Percentiles rank a stretch among this genome's conserved stretches.
phyloP scores from a whole-genome alignment of 2,329 filamentous ascomycete genomes.

The Pyrenochaeta sp. region DNA sequence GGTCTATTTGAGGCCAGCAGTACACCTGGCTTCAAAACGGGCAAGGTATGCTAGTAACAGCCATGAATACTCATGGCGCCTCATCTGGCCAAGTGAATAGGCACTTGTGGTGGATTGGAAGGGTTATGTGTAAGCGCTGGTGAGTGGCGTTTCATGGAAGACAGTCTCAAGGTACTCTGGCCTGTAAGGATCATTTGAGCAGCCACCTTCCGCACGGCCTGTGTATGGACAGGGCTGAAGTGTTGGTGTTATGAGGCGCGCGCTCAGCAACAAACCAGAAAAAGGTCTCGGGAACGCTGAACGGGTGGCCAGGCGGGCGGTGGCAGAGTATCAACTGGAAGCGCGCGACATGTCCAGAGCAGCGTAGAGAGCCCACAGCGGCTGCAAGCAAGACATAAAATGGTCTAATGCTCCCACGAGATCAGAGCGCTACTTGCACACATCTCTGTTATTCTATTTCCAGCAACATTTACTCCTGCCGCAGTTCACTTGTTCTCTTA shows the following conservation, averaged over 20 bases:
- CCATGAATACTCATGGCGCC: slow-evolving; percentile 31
- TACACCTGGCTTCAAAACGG: slow-evolving; percentile 29
- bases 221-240: slow-evolving; percentile 32
- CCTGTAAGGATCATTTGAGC: slow-evolving; percentile 41
- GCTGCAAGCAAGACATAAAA: slow-evolving; percentile 48
- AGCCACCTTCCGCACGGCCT: slow-evolving; percentile 37
- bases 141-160: slow-evolving; percentile 41
- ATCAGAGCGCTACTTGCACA: slow-evolving; percentile 34
- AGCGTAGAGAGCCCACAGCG: slow-evolving; percentile 43
- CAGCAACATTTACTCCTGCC: slow-evolving; percentile 23
- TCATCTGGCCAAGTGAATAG: slow-evolving; percentile 30
- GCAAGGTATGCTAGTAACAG: slow-evolving; percentile 26
- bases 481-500: slow-evolving; percentile 21
- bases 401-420: slow-evolving; percentile 36
- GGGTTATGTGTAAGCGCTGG: slow-evolving; percentile 42
- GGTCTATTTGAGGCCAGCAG: slow-evolving; percentile 24
- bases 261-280: slow-evolving; percentile 44
- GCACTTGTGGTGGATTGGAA: slow-evolving; percentile 32
- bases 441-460: slow-evolving; percentile 29
- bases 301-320: slow-evolving; percentile 36
- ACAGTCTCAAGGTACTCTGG: slow-evolving; percentile 20
- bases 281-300: slow-evolving; percentile 33
- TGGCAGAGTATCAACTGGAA: slow-evolving; percentile 40
- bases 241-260: slow-evolving; percentile 47
- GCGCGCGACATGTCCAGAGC: slow-evolving; percentile 46